phyloP scores from a whole-genome alignment of 2,329 filamentous ascomycete genomes.

The Amesomyces nigricolor region DNA sequence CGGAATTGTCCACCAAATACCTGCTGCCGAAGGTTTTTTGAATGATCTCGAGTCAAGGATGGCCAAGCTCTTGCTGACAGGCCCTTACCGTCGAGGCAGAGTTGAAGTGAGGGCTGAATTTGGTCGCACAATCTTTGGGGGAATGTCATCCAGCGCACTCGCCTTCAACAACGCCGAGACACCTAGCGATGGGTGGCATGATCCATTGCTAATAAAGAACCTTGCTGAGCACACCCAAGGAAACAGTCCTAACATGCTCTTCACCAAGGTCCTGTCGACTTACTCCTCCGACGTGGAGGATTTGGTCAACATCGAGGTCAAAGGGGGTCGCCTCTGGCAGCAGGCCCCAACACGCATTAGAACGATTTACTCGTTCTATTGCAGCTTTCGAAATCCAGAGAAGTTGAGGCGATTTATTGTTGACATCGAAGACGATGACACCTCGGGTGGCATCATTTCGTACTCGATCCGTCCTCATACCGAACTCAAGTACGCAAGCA shows the following conservation, averaged over 20 bases:
- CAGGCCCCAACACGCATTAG: conserved; percentile 9
- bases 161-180: conserved; percentile 24
- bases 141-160: conserved; percentile 19
- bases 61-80: conserved; percentile 14
- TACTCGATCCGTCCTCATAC: conserved; percentile 24
- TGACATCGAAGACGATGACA: conserved; percentile 17
- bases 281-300: conserved; percentile 25
- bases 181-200: conserved; percentile 25
- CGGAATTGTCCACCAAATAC: background rate
- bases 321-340: conserved; percentile 19
- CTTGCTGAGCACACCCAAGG: conserved; percentile 19
- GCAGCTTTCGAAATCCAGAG: background rate
- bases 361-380: conserved; percentile 21
- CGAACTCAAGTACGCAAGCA: background rate
- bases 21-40: background rate
- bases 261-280: conserved; percentile 29
- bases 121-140: conserved; percentile 28
- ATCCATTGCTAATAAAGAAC: conserved; percentile 10
- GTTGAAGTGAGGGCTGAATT: conserved; percentile 27
- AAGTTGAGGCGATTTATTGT: conserved; percentile 15
- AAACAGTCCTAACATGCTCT: conserved; percentile 20
- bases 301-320: conserved; percentile 17
- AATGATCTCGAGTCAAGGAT: conserved; percentile 14
- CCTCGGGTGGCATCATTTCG: conserved; percentile 12
- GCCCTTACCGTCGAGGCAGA: conserved; percentile 23